Base-by-base conservation (phyloP, 176 grass and related monocot genomes). In the Oryza brachyantha region DNA sequence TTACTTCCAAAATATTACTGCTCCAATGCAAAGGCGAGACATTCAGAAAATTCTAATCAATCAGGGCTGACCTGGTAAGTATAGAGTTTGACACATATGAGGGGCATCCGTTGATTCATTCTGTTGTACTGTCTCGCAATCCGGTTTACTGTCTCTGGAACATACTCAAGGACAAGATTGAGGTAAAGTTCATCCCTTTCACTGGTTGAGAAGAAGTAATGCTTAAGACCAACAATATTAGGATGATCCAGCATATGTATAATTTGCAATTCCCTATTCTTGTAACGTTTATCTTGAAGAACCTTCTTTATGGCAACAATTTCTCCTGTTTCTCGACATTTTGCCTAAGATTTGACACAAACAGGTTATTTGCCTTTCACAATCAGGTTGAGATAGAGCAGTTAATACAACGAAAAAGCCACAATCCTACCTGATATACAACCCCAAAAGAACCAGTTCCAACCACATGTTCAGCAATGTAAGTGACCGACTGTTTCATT, bases 161-260 rank as follows among this genome's bases (percentile, higher is more conserved):
- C 89, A 50, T 90, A 94, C 80, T 98, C 92, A 76, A 98, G 85
- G 27, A 94, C 95, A 83, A 98, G 85, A 76, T 98, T 98, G 70
- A 94, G 89, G 77, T 98, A 98, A 29, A 98, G 79, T 73, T 98
- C 87, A 3, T 98, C 90, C 72, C 87, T 94, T 71, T 94, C 87
- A 0, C 85, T 98, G 43, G 91, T 92, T 69, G 89, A 98, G 75
- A 94, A 98, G 83, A 98, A 98, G 70, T 94, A 90, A 89, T 98
- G 95, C 81, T 88, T 98, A 34, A 98, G 87, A 74, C 79, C 84
- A 68, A 92, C 90, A 66, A 97, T 86, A 64, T 97, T 97, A n/a
- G 92, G 95, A 88, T 98, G 95, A 48, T 98, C 95, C 69, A 98
- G 81, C 95, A 94, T 98, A 84, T 94, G 87, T 92, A 98, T 98